A percentile compares a stretch with the other conserved stretches of the same genome.
Evolutionary conservation across 2,329 filamentous ascomycete genomes (phyloP).

Genomic region (Coniochaeta sp.): DNA sequence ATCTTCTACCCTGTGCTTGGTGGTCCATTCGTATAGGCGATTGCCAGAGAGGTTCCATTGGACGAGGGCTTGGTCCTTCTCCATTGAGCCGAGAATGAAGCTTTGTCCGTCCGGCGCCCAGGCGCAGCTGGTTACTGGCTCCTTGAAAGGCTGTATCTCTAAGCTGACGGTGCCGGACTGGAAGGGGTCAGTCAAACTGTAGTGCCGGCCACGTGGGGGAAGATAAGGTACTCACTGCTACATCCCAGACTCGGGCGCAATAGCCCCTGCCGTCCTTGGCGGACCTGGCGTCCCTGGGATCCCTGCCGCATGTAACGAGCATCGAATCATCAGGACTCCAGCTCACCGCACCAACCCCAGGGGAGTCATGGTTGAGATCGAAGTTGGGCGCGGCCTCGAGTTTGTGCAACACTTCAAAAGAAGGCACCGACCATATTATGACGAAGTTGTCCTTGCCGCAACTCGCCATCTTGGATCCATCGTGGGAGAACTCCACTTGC

Average conservation of each 20-base stretch:
- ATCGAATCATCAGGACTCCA: slow-evolving; percentile 92
- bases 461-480: slow-evolving; percentile 75
- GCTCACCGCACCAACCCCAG: slow-evolving; percentile 69
- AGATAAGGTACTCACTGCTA: slow-evolving; percentile 56
- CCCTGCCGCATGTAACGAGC: slow-evolving; percentile 75
- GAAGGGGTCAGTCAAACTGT: too few relatives aligned
- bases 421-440: slow-evolving; percentile 72
- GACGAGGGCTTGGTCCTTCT: slow-evolving; percentile 58
- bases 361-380: slow-evolving; percentile 40
- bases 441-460: slow-evolving; percentile 70
- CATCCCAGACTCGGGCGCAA: slow-evolving; percentile 69
- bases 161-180: slow-evolving; percentile 59
- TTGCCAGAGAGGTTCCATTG: slow-evolving; percentile 64
- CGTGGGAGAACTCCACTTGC: slow-evolving; percentile 84
- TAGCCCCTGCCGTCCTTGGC: too few relatives aligned
- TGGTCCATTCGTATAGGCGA: slow-evolving; percentile 58
- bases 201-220: too few relatives aligned
- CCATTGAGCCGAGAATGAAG: slow-evolving; percentile 75
- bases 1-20: slow-evolving; percentile 72
- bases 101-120: slow-evolving; percentile 74
- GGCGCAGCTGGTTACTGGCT: slow-evolving; percentile 83
- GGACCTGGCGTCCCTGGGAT: too few relatives aligned
- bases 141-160: slow-evolving; percentile 64
- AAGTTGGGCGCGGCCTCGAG: slow-evolving; percentile 38
- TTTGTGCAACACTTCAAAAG: slow-evolving; percentile 57